phyloP scores from a whole-genome alignment of 176 grass and related monocot genomes.

The Thinopyrum elongatum region DNA sequence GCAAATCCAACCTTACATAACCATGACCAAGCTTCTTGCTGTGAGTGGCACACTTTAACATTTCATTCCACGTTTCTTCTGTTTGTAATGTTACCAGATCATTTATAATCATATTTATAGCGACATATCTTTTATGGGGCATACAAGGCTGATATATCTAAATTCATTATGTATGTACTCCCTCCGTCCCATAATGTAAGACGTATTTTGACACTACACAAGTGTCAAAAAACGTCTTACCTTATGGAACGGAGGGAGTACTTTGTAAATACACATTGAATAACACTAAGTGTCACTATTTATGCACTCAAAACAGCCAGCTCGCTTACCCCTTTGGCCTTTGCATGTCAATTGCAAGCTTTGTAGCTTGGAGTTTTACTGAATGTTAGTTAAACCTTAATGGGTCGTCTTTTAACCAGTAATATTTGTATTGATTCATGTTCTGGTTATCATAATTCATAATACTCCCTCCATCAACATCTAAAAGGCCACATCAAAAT shows the following conservation, averaged over 20 bases:
- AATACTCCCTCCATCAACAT: background rate
- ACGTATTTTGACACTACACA: too few relatives aligned
- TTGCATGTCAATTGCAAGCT: background rate
- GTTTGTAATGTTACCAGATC: background rate
- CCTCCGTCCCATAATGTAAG: too few relatives aligned
- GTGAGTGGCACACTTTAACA: slow-evolving; percentile 39
- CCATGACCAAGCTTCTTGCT: slow-evolving; percentile 60
- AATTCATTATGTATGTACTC: background rate
- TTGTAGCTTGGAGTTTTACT: background rate
- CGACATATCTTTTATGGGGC: background rate
- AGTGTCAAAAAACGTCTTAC: too few relatives aligned
- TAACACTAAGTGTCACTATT: background rate
- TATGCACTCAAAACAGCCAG: background rate
- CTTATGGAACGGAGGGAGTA: too few relatives aligned
- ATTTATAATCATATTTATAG: background rate
- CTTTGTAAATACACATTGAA: background rate
- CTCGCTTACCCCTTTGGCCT: background rate
- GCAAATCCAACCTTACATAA: slow-evolving; percentile 58
- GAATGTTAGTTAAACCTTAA: background rate
- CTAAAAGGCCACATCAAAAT: background rate
- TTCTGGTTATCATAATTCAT: background rate
- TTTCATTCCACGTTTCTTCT: slow-evolving; percentile 4
- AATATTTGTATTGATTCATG: slow-evolving; percentile 13
- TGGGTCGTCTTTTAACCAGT: background rate
- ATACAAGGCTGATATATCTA: background rate